These are phyloP conservation scores for Lentinula lateritia DNA, from an alignment of 768 basidiomycete species.

Conservation along the genomic window DNA sequence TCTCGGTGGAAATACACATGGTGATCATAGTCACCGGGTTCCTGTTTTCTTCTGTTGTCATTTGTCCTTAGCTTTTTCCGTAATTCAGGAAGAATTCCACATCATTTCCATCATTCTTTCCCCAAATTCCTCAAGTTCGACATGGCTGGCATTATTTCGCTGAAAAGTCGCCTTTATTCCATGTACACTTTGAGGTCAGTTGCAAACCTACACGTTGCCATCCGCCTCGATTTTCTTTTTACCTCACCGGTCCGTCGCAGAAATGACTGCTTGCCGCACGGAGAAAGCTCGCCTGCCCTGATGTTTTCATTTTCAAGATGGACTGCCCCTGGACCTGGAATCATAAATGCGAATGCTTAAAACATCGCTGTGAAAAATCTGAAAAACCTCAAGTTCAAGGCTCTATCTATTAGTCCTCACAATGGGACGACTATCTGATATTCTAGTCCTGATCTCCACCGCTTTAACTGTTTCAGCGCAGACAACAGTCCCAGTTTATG, in stretches of 20 bases:
- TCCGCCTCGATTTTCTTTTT: background rate
- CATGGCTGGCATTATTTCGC: background rate
- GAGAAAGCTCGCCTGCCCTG: background rate
- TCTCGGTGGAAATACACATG: too few relatives aligned
- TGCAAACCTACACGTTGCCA: background rate
- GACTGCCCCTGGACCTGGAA: background rate
- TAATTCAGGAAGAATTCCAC: background rate
- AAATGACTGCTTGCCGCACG: background rate
- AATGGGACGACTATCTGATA: background rate
- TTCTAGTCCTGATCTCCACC: background rate
- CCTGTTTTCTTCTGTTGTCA: background rate
- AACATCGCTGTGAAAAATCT: background rate
- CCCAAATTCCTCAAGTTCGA: background rate
- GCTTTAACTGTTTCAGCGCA: background rate
- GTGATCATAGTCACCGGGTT: too few relatives aligned
- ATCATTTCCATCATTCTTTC: background rate
- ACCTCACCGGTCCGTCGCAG: background rate
- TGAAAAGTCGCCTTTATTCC: background rate
- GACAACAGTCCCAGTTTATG: background rate
- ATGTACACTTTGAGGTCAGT: background rate
- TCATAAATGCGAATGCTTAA: background rate
- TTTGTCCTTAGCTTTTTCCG: background rate
- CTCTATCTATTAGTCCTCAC: background rate
- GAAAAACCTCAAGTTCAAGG: background rate
- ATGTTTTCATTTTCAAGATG: background rate